Evolutionary conservation across 495 filamentous ascomycete species (phyloP).

Genomic region (Neurospora sp.): DNA sequence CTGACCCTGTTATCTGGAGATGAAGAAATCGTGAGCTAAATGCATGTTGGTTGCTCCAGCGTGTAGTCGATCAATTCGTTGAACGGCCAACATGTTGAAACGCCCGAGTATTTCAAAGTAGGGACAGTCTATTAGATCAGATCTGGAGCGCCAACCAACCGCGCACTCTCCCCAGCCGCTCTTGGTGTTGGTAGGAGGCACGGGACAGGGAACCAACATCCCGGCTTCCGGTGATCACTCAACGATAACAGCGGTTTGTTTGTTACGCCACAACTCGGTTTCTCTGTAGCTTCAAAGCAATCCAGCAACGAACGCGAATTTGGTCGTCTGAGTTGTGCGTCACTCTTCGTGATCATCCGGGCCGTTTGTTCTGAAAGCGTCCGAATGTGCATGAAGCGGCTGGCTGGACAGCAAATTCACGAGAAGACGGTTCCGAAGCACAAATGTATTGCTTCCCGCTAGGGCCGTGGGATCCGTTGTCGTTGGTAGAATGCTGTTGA

Average conservation of each 20-base stretch:
- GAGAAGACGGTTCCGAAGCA: background rate
- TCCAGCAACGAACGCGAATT: background rate
- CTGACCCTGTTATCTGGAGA: background rate
- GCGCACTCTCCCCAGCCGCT: background rate
- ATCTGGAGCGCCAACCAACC: background rate
- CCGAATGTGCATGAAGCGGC: background rate
- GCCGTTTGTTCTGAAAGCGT: background rate
- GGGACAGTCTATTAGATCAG: background rate
- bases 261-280: background rate
- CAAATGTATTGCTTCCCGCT: background rate
- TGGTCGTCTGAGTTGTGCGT: background rate
- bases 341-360: background rate
- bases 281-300: background rate
- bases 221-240: background rate
- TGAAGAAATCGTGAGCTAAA: background rate
- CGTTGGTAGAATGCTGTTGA: background rate
- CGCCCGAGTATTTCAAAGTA: background rate
- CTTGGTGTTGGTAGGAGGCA: background rate
- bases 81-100: background rate
- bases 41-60: background rate
- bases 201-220: background rate
- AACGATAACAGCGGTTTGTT: background rate
- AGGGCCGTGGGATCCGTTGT: background rate
- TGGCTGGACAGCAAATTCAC: background rate
- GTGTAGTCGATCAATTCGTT: background rate